These are phyloP conservation scores for Dalechampia spathulata DNA, from an alignment of 441 rosid species.

Conservation along the genomic window DNA sequence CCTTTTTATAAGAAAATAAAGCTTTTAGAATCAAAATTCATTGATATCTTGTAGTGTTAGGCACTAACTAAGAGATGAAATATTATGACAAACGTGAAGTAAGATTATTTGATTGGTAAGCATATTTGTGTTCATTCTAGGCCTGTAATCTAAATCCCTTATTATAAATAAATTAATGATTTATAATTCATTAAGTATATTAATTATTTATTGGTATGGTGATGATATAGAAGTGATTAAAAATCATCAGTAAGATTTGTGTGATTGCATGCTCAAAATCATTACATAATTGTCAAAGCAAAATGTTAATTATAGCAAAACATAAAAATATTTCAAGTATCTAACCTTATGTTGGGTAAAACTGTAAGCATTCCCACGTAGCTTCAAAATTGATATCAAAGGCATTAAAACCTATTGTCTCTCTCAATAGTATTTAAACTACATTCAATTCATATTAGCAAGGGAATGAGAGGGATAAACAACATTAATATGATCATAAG, in stretches of 20 bases:
- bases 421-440: slow-evolving; percentile 72
- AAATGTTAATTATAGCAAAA: slow-evolving; percentile 5
- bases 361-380: slow-evolving; percentile 70
- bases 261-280: slow-evolving; percentile 10
- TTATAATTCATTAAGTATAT: slow-evolving; percentile 75
- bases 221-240: slow-evolving; percentile 35
- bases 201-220: slow-evolving; percentile 88
- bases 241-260: slow-evolving; percentile 36
- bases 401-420: slow-evolving; percentile 84
- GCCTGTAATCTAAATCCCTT: slow-evolving; percentile 63
- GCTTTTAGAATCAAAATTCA: slow-evolving; percentile 20
- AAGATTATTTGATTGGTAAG: slow-evolving; percentile 72
- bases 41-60: background rate
- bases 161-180: slow-evolving; percentile 72
- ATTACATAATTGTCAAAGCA: slow-evolving; percentile 8
- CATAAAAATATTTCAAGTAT: slow-evolving; percentile 29
- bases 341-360: slow-evolving; percentile 98
- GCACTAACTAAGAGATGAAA: slow-evolving; percentile 3
- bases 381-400: slow-evolving; percentile 65
- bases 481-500: slow-evolving; percentile 13
- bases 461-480: slow-evolving; percentile 5
- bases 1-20: slow-evolving; percentile 50
- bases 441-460: slow-evolving; percentile 22
- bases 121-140: slow-evolving; percentile 67
- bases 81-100: slow-evolving; percentile 59